Base-by-base conservation (phyloP, 2,329 filamentous ascomycete species). In the Monosporascus sp. region DNA sequence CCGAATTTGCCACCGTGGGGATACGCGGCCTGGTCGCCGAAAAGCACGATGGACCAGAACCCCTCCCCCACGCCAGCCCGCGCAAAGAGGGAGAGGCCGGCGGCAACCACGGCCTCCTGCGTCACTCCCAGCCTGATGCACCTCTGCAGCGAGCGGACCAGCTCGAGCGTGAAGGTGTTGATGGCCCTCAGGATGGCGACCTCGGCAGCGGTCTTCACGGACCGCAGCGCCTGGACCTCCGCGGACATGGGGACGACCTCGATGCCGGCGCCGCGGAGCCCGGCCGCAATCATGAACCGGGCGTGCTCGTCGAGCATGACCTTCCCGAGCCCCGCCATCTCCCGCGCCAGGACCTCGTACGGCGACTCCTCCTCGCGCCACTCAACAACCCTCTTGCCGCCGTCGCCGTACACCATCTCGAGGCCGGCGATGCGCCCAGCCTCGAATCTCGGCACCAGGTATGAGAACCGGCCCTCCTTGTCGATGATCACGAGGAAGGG, bases 261-360 rank as follows among this genome's bases (percentile, higher is more conserved):
- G 37, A 67, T 43, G 17, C 64, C 63, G 31, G 60, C 62, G 7
- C 48, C 41, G 52, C 62, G 53, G 22, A 67, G 58, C 1, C 64
- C 64, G 0, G 63, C 61, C 2, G 62, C 64, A n/a, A 67, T 65
- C 64, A 65, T 66, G 55, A 60, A 63, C 17, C 65, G 48, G 37
- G 55, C 44, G 50, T 67, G 65, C 54, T 67, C 65, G 50, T 67
- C 65, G 27, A 67, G 35, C 60, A 67, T 65, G 57, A 67, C 50
- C 51, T 53, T 63, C 17, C 37, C 49, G 55, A 55, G 60, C n/a
- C 58, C 53, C 7, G 59, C 54, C 8, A 58, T 55, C 9, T 50
- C 59, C 37, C 43, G 35, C 14, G 60, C 56, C 24, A 67, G 53
- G 5, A 65, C 62, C 43, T 58, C 51, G 50, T 66, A 66, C 3